A percentile compares a stretch with the other conserved stretches of the same genome.
Conservation (phyloP, 1,284 basidiomycete species). For the Sparassis latifolia region DNA sequence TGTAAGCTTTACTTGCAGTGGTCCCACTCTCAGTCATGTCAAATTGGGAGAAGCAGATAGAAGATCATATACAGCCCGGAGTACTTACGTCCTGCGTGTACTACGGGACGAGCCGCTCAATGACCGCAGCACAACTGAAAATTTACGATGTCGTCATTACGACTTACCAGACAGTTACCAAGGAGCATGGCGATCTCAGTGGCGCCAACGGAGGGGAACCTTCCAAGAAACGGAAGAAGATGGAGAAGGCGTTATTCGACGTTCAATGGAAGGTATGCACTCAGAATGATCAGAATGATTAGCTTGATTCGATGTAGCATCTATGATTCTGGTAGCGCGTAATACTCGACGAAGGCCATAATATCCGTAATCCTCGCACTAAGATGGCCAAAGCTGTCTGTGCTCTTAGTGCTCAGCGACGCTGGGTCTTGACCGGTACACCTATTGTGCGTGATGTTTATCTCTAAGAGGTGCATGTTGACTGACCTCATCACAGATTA, state of each 20-base stretch:
- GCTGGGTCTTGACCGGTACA: conserved; percentile 81
- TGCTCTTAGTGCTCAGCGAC: conserved; percentile 63
- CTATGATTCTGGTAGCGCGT: conserved; percentile 44
- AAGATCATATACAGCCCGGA: conserved; percentile 64
- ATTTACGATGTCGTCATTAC: conserved; percentile 83
- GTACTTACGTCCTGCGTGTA: conserved; percentile 59
- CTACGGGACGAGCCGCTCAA: conserved; percentile 60
- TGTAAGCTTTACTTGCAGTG: conserved; percentile 38
- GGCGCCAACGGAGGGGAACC: conserved; percentile 16
- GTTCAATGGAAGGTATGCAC: conserved; percentile 71
- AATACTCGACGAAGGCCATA: conserved; percentile 86
- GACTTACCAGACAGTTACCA: conserved; percentile 72
- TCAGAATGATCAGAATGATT: no score
- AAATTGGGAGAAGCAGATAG: conserved; percentile 88
- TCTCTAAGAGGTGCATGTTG: not conserved
- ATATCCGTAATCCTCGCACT: conserved; percentile 77
- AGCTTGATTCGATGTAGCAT: not conserved
- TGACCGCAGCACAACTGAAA: conserved; percentile 54
- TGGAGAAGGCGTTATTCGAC: conserved; percentile 50
- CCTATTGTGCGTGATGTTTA: conserved; percentile 60
- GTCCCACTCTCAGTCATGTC: conserved; percentile 83
- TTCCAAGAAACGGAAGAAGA: conserved; percentile 53
- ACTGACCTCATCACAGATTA: conserved; percentile 50
- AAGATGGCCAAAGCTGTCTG: conserved; percentile 75
- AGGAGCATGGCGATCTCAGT: conserved; percentile 37